These are phyloP conservation scores for Brassica napus DNA, from an alignment of 345 rosid species.

Conservation along the genomic window DNA sequence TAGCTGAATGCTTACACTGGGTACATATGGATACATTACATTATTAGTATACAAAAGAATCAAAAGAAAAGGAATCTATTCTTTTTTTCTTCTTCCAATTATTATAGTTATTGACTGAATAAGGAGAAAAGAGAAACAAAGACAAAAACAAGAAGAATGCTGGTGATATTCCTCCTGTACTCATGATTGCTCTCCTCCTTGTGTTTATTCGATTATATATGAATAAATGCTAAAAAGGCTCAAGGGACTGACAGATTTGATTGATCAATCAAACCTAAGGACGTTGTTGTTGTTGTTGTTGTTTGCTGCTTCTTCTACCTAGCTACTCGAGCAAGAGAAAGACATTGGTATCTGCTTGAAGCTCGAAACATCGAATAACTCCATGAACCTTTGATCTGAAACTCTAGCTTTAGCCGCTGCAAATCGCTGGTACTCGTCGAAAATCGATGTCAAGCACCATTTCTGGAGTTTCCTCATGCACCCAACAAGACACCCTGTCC, in stretches of 20 bases:
- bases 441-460: slow-evolving; percentile 85
- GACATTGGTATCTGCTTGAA: slow-evolving; percentile 68
- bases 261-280: slow-evolving; percentile 16
- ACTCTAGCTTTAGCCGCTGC: slow-evolving; percentile 96
- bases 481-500: slow-evolving; percentile 92
- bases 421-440: slow-evolving; percentile 85
- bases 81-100: slow-evolving; percentile 30
- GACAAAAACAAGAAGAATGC: slow-evolving; percentile 18
- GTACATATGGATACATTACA: slow-evolving; percentile 7
- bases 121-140: slow-evolving; percentile 30
- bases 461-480: slow-evolving; percentile 89
- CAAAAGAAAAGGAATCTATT: slow-evolving; percentile 33
- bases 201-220: slow-evolving; percentile 11
- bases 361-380: slow-evolving; percentile 74
- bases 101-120: background rate
- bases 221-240: background rate
- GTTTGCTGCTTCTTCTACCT: slow-evolving; percentile 17
- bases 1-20: background rate
- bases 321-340: slow-evolving; percentile 67
- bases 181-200: slow-evolving; percentile 23
- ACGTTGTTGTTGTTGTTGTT: background rate
- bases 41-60: slow-evolving; percentile 28
- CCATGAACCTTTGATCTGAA: slow-evolving; percentile 93
- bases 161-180: slow-evolving; percentile 9
- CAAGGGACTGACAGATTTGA: slow-evolving; percentile 11